Conservation (phyloP, 2,329 filamentous ascomycete genomes). For the Ascosphaera acerosa region DNA sequence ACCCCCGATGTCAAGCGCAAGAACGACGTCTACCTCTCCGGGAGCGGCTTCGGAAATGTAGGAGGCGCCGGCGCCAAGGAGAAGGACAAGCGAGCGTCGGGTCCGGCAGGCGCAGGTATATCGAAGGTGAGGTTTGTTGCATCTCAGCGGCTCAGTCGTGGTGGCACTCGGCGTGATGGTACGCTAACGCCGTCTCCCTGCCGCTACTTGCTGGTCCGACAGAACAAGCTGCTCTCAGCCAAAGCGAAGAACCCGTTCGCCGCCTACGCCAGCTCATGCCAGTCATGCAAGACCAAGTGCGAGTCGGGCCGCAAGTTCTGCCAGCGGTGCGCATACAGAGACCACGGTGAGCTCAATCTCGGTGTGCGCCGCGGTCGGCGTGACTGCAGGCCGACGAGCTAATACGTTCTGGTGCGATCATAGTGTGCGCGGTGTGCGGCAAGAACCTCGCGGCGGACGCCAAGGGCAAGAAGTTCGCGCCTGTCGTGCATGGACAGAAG, state of each 20-base stretch:
- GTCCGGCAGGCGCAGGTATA: constrained; percentile 32
- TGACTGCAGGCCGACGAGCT: neutral
- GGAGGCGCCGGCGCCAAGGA: constrained; percentile 12
- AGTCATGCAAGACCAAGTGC: constrained; percentile 37
- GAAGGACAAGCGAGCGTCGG: constrained; percentile 19
- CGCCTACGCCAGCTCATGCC: constrained; percentile 35
- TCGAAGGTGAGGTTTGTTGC: constrained; percentile 25
- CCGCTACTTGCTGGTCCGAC: neutral
- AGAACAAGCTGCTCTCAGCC: constrained; percentile 40
- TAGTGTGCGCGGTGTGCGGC: constrained; percentile 38
- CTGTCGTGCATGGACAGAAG: constrained; percentile 33
- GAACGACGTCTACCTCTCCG: constrained; percentile 36
- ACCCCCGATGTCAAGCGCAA: constrained; percentile 42
- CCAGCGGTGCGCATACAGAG: constrained; percentile 36
- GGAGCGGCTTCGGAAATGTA: constrained; percentile 10
- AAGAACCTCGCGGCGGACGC: constrained; percentile 25
- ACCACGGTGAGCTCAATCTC: constrained; percentile 29
- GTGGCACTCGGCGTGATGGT: neutral
- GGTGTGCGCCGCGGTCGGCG: constrained; percentile 1
- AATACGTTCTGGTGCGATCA: neutral
- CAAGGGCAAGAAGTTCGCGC: constrained; percentile 22
- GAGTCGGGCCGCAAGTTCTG: constrained; percentile 34
- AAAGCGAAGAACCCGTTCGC: constrained; percentile 41
- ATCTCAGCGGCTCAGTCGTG: neutral
- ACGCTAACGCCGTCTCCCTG: neutral